These are phyloP conservation scores for Yarrowia sp. DNA, from an alignment of 805 yeast species.

Conservation along the genomic window DNA sequence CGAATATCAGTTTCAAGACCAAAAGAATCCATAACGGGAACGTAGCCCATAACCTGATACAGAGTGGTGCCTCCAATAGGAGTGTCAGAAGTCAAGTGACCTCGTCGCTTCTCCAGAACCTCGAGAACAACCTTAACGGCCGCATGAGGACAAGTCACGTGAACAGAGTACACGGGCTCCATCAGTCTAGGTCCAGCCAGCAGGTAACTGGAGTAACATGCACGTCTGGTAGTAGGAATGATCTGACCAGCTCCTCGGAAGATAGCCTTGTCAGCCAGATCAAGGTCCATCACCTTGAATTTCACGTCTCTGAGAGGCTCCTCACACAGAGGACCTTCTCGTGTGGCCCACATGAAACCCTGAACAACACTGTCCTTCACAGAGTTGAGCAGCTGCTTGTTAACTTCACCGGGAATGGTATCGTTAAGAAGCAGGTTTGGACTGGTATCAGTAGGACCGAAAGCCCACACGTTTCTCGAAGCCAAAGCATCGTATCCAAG, in stretches of 20 bases:
- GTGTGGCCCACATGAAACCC: constrained; percentile 84
- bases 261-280: constrained; percentile 57
- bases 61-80: constrained; percentile 80
- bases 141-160: constrained; percentile 60
- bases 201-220: constrained; percentile 80
- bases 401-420: constrained; percentile 73
- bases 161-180: constrained; percentile 79
- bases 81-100: constrained; percentile 56
- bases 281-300: constrained; percentile 72
- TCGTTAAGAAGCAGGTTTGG: constrained; percentile 72
- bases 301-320: constrained; percentile 75
- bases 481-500: constrained; percentile 85
- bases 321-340: constrained; percentile 93
- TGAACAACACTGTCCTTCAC: constrained; percentile 65
- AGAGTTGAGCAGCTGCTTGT: constrained; percentile 56
- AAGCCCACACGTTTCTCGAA: constrained; percentile 80
- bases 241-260: constrained; percentile 71
- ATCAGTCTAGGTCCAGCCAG: constrained; percentile 78
- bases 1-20: constrained; percentile 90
- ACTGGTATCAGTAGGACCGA: constrained; percentile 64
- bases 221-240: constrained; percentile 81
- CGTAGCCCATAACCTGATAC: constrained; percentile 62
- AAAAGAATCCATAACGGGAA: constrained; percentile 89
- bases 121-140: constrained; percentile 59
- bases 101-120: constrained; percentile 71